These are phyloP conservation scores for Zizania latifolia DNA, from an alignment of 176 grass and related monocot genomes.

Conservation along the genomic window DNA sequence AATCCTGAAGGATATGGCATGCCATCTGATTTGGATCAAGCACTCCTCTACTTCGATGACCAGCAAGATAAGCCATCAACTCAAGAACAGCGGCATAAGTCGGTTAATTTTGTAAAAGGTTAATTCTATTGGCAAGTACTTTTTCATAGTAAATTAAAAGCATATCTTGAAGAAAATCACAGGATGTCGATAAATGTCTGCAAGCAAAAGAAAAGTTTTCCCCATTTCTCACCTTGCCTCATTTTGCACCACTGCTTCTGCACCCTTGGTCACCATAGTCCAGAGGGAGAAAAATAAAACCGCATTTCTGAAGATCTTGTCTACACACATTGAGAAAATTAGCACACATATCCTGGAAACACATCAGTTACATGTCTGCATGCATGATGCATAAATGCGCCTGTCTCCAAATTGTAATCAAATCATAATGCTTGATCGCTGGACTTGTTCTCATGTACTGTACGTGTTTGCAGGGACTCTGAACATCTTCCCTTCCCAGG, in stretches of 20 bases:
- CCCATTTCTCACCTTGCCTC: not conserved
- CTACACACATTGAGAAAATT: not conserved
- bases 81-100: constrained; percentile 44
- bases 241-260: not conserved
- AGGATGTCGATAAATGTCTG: not conserved
- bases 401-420: not conserved
- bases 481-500: constrained; percentile 62
- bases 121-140: not conserved
- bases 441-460: constrained; percentile 31
- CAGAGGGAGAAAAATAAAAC: not conserved
- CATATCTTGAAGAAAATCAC: not conserved
- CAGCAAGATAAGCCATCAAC: constrained; percentile 45
- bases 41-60: constrained; percentile 52
- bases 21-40: constrained; percentile 51
- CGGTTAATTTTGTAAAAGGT: not conserved
- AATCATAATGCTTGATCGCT: constrained; percentile 10
- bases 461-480: constrained; percentile 58
- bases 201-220: not conserved
- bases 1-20: constrained; percentile 48
- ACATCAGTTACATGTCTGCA: not conserved
- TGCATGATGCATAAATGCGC: not conserved
- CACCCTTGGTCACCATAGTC: not conserved
- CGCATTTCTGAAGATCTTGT: not conserved
- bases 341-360: not conserved
- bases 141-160: not conserved